Conservation (phyloP, 2,329 filamentous ascomycete genomes). For the Aspergillus sp. region DNA sequence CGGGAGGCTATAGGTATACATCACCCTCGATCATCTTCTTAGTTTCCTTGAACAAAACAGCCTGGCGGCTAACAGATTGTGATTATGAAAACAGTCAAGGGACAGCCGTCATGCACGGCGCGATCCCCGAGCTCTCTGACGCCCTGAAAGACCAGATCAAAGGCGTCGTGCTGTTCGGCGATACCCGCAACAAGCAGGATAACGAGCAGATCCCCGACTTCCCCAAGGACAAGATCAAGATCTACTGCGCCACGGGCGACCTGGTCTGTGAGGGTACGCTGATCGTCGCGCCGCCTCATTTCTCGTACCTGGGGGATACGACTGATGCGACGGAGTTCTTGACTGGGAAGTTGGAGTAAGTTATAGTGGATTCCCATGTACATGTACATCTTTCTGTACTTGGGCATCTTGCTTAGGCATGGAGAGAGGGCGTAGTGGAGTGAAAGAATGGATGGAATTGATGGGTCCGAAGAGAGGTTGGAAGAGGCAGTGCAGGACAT, state of each 20-base stretch:
- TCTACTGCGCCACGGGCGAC: constrained; percentile 51
- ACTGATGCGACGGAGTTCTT: constrained; percentile 28
- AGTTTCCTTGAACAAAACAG: not conserved
- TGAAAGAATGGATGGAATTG: no score
- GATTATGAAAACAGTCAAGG: constrained; percentile 31
- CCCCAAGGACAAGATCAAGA: constrained; percentile 44
- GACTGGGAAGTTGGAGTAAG: constrained; percentile 18
- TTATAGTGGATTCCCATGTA: no score
- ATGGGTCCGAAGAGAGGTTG: not conserved
- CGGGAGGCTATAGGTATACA: constrained; percentile 44
- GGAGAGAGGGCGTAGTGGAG: no score
- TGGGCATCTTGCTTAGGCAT: not conserved
- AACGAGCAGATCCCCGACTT: constrained; percentile 41
- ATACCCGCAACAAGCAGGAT: constrained; percentile 45
- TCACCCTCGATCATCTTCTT: not conserved
- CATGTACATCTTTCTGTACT: no score
- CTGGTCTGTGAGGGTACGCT: constrained; percentile 50
- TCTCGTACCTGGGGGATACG: constrained; percentile 36
- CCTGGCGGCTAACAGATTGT: not conserved
- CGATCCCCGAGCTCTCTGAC: constrained; percentile 36
- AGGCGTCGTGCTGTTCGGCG: constrained; percentile 44
- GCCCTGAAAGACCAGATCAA: constrained; percentile 32
- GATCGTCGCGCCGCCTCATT: constrained; percentile 39
- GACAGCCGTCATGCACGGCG: constrained; percentile 44
- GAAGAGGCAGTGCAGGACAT: not conserved